Base-by-base conservation (phyloP, 2,329 filamentous ascomycete species). In the Colletotrichum echinochloae region DNA sequence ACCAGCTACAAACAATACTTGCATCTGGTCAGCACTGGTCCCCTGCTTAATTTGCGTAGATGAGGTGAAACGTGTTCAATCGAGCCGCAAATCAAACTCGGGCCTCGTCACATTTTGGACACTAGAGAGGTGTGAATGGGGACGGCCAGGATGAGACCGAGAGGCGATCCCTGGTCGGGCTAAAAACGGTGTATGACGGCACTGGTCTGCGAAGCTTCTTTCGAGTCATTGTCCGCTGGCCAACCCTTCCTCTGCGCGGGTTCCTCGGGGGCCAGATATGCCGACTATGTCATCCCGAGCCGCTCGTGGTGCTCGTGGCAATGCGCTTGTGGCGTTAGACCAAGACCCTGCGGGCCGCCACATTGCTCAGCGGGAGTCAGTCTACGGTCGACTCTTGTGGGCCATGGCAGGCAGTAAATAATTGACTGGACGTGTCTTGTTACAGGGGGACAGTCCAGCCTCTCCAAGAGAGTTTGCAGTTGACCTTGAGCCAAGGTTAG, bases 1-100 rank as follows among this genome's bases (percentile, higher is more conserved):
- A 54, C 16, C 52, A 49, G 26, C n/a, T 56, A 35, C 62, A 69
- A n/a, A 64, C 14, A 39, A 23, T 33, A 33, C 59, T 51, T 33
- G 7, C 16, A 37, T 30, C 20, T 16, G 18, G 14, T 39, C 33
- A 51, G 26, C n/a, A 30, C n/a, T 8, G 30, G 4, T 12, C n/a
- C 49, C n/a, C 26, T 11, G 30, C n/a, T 20, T 39, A 18, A 23
- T 51, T 14, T 44, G 8, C 37, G 18, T 11, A 9, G 16, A 35
- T 30, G 61, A 37, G 33, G 26, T 68, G 65, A 64, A 28, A 68
- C 20, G 35, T 65, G 44, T 28, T 28, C 18, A 67, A 51, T 16
- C 46, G 30, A 51, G 23, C 57, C 12, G 57, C 7, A 49, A 8
- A 14, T 48, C 28, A 41, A 49, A 20, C n/a, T 44, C 12, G 35